Evolutionary conservation across 129 eudicot species (phyloP).

Genomic region (Heracleum sosnowskyi): DNA sequence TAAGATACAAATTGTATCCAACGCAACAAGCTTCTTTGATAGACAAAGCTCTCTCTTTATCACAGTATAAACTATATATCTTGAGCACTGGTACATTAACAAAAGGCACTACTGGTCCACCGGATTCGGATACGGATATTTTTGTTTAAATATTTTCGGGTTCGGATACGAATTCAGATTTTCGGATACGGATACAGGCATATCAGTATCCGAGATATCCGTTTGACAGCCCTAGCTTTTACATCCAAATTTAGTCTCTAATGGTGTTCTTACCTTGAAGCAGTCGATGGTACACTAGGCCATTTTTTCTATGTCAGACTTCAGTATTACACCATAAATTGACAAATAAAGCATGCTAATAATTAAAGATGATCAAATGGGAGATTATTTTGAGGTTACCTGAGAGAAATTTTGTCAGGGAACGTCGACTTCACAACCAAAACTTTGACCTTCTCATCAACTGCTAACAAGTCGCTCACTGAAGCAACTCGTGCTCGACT

Average conservation of each 20-base stretch:
- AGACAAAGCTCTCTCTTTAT: too few species aligned
- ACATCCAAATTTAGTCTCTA: neutral
- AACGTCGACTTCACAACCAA: slow-evolving; percentile 74
- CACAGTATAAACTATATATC: neutral
- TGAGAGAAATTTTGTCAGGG: slow-evolving; percentile 84
- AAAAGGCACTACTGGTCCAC: neutral
- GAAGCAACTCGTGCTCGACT: slow-evolving; percentile 48
- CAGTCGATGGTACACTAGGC: neutral
- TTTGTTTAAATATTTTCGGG: too few species aligned
- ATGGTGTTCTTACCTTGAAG: neutral
- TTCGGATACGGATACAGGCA: too few species aligned
- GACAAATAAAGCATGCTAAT: neutral
- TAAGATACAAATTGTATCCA: neutral
- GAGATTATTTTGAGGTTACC: slow-evolving; percentile 30
- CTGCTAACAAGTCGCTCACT: slow-evolving; percentile 44
- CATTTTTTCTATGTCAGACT: neutral
- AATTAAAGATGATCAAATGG: neutral
- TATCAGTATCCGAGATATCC: too few species aligned
- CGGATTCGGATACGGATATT: too few species aligned
- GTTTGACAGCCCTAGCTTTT: too few species aligned
- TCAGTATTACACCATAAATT: neutral
- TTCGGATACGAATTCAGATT: too few species aligned
- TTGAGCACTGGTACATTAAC: too few species aligned
- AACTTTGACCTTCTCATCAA: slow-evolving; percentile 82
- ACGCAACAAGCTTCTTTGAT: too few species aligned